A percentile compares a stretch with the other conserved stretches of the same genome.
Evolutionary conservation across 768 basidiomycete species (phyloP).

Genomic region (Amanita subjunquillea): DNA sequence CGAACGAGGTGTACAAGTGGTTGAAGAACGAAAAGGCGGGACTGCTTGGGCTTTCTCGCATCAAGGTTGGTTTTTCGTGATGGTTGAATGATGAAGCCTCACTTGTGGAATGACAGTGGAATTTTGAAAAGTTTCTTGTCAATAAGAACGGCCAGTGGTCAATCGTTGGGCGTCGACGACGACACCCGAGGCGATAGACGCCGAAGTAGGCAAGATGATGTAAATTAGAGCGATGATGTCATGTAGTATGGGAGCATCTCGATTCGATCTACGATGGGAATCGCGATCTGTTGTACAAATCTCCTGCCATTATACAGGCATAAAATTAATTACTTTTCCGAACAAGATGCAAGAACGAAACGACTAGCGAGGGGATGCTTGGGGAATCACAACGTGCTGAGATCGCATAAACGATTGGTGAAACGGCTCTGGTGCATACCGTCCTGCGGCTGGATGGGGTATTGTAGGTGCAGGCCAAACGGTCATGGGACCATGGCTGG

Average conservation of each 20-base stretch:
- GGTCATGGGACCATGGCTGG: constrained; percentile 3
- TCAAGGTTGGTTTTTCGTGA: constrained; percentile 32
- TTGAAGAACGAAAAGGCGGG: constrained; percentile 76
- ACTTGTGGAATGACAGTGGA: constrained; percentile 47
- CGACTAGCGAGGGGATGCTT: constrained; percentile 15
- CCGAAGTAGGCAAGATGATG: constrained; percentile 41
- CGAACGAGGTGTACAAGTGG: constrained; percentile 80
- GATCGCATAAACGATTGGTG: constrained; percentile 39
- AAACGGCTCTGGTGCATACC: constrained; percentile 19
- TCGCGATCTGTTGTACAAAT: too few relatives aligned
- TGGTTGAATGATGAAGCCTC: too few relatives aligned
- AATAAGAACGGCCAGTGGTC: constrained; percentile 71
- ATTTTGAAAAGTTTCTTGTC: constrained; percentile 85
- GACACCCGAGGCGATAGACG: constrained; percentile 52
- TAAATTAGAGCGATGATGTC: not conserved
- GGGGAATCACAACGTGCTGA: constrained; percentile 15
- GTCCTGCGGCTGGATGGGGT: constrained; percentile 3
- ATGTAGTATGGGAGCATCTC: not conserved
- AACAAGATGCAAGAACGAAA: not conserved
- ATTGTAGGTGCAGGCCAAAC: constrained; percentile 10
- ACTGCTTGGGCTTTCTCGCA: constrained; percentile 56
- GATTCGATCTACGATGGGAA: not conserved
- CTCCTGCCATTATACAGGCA: not conserved
- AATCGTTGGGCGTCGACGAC: constrained; percentile 73
- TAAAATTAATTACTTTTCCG: not conserved